phyloP scores from a whole-genome alignment of 345 rosid genomes.

The Rhodomyrtus tomentosa region DNA sequence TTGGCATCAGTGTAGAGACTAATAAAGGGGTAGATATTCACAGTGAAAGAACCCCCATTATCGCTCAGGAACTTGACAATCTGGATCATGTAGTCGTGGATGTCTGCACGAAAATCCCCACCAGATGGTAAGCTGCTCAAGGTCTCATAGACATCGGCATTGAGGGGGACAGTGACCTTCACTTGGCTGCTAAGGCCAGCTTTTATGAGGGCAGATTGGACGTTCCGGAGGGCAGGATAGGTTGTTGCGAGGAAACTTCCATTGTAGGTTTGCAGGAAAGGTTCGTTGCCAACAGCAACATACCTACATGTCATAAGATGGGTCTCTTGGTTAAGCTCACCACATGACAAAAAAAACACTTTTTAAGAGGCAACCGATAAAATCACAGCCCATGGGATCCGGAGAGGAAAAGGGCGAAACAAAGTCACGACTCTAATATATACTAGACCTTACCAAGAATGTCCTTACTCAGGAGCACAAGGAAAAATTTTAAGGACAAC shows the following conservation, averaged over 20 bases:
- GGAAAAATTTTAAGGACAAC: neutral
- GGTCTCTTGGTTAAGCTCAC: neutral
- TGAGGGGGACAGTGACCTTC: slow-evolving; percentile 68
- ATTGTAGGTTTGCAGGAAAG: slow-evolving; percentile 72
- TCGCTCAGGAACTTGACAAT: slow-evolving; percentile 68
- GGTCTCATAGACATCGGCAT: slow-evolving; percentile 74
- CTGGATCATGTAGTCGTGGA: slow-evolving; percentile 59
- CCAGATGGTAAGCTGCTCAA: slow-evolving; percentile 48
- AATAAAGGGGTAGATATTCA: slow-evolving; percentile 89
- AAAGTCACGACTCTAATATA: neutral
- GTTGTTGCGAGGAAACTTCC: slow-evolving; percentile 55
- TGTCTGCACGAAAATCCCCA: slow-evolving; percentile 80
- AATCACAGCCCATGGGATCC: neutral
- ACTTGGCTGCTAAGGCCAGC: slow-evolving; percentile 71
- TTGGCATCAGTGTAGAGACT: slow-evolving; percentile 63
- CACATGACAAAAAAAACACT: neutral
- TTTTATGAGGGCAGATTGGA: slow-evolving; percentile 69
- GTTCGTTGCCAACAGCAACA: slow-evolving; percentile 95
- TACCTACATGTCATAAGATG: slow-evolving; percentile 35
- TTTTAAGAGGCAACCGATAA: neutral
- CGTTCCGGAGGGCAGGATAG: slow-evolving; percentile 65
- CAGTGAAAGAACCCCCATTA: slow-evolving; percentile 61
- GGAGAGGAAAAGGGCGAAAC: neutral
- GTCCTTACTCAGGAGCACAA: neutral
- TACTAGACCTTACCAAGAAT: neutral